Evolutionary conservation across 148 eudicot genomes (phyloP), one percentile per base, ranked within the genome.

Genomic region (Rhododendron ovatum): DNA sequence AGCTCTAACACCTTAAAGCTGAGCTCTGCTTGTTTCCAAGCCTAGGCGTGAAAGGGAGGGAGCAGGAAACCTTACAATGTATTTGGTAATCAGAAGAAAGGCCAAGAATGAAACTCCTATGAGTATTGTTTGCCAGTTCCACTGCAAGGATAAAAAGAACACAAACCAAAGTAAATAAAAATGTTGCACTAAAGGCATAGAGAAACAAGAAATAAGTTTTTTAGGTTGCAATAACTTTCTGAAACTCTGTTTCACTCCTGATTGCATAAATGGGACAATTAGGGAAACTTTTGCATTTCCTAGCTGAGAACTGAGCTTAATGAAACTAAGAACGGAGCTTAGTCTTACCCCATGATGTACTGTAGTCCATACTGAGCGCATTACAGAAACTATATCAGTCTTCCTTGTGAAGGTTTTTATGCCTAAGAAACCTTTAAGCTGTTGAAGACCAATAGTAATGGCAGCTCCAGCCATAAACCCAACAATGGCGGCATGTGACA

Each of bases 381-480:
- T 81, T 14, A 96, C 99, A 53, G 98, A 92, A 30, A 96, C 87
- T 3, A 96, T 86, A 84, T 96, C 98, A 65, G 97, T 88, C 13
- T 93, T 88, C 85, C 89, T 96, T n/a, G 99, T 95, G 92, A 96
- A 95, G 1, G 86, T 83, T 74, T 87, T 85, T 6, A 96, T 90
- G 82, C 99, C 98, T 48, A 96, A 93, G 79, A 96, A 86, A 9
- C 98, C 98, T 85, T 96, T 95, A 1, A 96, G 98, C 92, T 96
- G 99, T 83, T 95, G 98, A 88, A 96, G 98, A 80, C 86, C 91
- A 57, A 96, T 96, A 8, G 97, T 96, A 28, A 96, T 90, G 57
- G 99, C 97, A 18, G 98, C 98, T 41, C 99, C 99, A 65, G 90
- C 98, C 99, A 96, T 96, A 80, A 96, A 96, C 45, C 99, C 99